A percentile compares a stretch with the other conserved stretches of the same genome.
Evolutionary conservation across 2,329 filamentous ascomycete species (phyloP).

Genomic region (Cladosporium sp.): DNA sequence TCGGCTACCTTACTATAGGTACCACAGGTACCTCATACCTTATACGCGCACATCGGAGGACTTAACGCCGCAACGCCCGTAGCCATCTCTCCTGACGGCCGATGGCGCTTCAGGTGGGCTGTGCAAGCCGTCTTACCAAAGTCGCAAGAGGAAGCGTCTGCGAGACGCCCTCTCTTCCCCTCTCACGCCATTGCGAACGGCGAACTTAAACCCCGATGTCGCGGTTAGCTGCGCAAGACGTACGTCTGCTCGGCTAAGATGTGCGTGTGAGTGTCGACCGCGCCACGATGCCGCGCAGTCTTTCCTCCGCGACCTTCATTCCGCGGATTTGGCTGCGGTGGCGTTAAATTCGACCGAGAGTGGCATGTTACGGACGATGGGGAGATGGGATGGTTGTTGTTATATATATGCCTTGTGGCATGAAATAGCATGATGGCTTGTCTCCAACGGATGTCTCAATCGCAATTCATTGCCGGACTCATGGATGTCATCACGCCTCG

Average conservation of each 20-base stretch:
- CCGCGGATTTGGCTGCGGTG: neutral
- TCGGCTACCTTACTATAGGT: no score
- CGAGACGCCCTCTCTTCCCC: neutral
- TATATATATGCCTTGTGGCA: neutral
- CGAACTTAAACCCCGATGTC: neutral
- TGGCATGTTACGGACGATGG: no score
- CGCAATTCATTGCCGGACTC: neutral
- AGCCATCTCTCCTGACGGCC: neutral
- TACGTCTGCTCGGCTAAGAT: neutral
- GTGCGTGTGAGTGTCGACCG: neutral
- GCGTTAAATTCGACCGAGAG: neutral
- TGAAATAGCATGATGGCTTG: neutral
- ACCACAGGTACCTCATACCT: no score
- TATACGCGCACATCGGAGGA: neutral
- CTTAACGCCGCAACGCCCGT: neutral
- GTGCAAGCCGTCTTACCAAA: neutral
- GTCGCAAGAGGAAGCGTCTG: neutral
- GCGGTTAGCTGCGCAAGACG: neutral
- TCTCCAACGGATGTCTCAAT: neutral
- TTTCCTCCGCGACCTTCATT: neutral
- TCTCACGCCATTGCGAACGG: no score
- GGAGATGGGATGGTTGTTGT: neutral
- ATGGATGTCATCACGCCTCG: neutral
- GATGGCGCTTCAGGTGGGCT: neutral
- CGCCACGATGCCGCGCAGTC: neutral